phyloP scores from a whole-genome alignment of 495 filamentous ascomycete species.

The Aspergillus haitiensis region DNA sequence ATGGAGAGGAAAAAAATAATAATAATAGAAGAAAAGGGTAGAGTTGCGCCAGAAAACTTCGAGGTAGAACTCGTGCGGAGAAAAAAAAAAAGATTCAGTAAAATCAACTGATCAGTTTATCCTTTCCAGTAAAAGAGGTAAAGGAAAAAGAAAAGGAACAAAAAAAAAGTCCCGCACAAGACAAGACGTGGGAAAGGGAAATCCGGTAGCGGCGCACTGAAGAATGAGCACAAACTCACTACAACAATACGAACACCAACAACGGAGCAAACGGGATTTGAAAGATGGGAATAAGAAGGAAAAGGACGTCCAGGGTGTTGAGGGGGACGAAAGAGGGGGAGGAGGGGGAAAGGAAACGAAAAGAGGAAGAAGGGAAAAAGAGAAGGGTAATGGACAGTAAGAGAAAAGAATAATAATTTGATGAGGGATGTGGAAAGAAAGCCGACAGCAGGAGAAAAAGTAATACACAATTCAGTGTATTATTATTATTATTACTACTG shows the following conservation, averaged over 20 bases:
- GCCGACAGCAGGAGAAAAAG: conserved; percentile 21
- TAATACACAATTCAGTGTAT: conserved; percentile 10
- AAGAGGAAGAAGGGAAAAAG: conserved; percentile 23
- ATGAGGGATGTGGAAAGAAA: conserved; percentile 21
- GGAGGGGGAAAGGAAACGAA: conserved; percentile 27
- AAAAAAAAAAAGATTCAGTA: conserved; percentile 16
- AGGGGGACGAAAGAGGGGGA: conserved; percentile 26
- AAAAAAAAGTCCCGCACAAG: conserved; percentile 25
- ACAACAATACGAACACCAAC: conserved; percentile 23
- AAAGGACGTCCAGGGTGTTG: conserved; percentile 26
- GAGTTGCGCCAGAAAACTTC: conserved; percentile 18
- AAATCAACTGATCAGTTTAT: conserved; percentile 26
- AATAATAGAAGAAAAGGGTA: conserved; percentile 10
- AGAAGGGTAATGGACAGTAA: conserved; percentile 29
- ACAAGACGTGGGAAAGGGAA: conserved; percentile 23
- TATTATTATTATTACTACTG: conserved; percentile 19
- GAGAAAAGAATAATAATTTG: conserved; percentile 22
- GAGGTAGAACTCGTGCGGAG: conserved; percentile 29
- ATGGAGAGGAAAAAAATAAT: background rate
- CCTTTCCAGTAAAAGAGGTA: conserved; percentile 21
- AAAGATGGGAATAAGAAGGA: conserved; percentile 22
- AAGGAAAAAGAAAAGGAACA: conserved; percentile 14
- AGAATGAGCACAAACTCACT: conserved; percentile 28
- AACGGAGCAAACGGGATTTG: conserved; percentile 9
- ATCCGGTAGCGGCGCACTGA: conserved; percentile 26